phyloP scores from a whole-genome alignment of 345 rosid species.

The Salix viminalis region DNA sequence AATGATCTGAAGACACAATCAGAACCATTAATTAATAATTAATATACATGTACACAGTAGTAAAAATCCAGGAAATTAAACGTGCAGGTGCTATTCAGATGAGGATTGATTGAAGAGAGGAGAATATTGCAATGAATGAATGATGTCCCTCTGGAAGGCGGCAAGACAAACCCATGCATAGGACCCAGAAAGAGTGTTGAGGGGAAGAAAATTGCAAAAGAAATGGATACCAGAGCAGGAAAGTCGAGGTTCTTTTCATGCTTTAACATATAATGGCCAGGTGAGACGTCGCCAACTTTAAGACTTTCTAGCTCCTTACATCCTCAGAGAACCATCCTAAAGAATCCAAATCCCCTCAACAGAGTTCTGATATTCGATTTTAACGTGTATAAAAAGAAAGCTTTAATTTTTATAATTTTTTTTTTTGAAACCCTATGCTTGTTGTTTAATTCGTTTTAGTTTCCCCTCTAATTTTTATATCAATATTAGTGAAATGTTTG shows the following conservation, averaged over 20 bases:
- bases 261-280: not conserved
- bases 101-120: not conserved
- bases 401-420: not conserved
- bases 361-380: conserved; percentile 10
- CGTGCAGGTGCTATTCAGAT: no score
- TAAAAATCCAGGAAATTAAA: not conserved
- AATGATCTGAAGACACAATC: no score
- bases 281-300: not conserved
- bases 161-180: not conserved
- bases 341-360: not conserved
- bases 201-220: not conserved
- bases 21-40: not conserved
- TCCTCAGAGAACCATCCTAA: not conserved
- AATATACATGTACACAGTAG: not conserved
- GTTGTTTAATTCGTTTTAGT: not conserved
- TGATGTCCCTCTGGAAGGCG: not conserved
- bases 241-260: conserved; percentile 9
- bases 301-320: not conserved
- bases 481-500: not conserved
- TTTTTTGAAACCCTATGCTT: not conserved
- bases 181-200: conserved; percentile 6
- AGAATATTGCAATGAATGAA: no score
- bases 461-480: not conserved
- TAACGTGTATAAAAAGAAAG: not conserved
- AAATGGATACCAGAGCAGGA: conserved; percentile 9